Evolutionary conservation across 257 asterid species (phyloP).

Genomic region (Cruciata laevipes): DNA sequence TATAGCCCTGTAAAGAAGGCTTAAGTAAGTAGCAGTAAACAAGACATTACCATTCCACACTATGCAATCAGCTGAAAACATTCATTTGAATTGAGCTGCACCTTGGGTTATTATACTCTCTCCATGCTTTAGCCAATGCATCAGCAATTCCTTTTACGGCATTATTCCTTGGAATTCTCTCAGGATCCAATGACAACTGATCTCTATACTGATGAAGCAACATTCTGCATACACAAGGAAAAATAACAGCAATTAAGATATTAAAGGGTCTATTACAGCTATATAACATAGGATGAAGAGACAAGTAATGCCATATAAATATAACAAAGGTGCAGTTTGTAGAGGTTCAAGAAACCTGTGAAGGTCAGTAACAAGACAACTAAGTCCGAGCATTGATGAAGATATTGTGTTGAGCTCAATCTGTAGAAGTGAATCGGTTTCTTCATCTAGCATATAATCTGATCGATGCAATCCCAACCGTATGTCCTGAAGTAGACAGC

Average conservation of each 20-base stretch:
- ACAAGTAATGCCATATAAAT: constrained; percentile 4
- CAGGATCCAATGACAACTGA: constrained; percentile 59
- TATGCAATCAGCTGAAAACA: constrained; percentile 1
- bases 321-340: not conserved
- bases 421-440: constrained; percentile 83
- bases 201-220: constrained; percentile 65
- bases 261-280: not conserved
- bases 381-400: constrained; percentile 86
- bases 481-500: constrained; percentile 55
- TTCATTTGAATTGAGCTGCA: constrained; percentile 21
- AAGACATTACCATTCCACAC: not conserved
- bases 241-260: not conserved
- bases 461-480: constrained; percentile 96
- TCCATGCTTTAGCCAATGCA: constrained; percentile 78
- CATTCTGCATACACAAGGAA: constrained; percentile 49
- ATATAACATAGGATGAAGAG: not conserved
- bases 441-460: constrained; percentile 91
- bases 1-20: constrained; percentile 55
- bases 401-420: constrained; percentile 97
- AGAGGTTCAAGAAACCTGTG: constrained; percentile 61
- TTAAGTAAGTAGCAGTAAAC: constrained; percentile 19
- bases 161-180: constrained; percentile 59
- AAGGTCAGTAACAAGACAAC: constrained; percentile 86
- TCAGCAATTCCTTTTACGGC: constrained; percentile 63
- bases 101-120: constrained; percentile 83